phyloP scores from a whole-genome alignment of 2,329 filamentous ascomycete species.

The Tricladium varicosporioides region DNA sequence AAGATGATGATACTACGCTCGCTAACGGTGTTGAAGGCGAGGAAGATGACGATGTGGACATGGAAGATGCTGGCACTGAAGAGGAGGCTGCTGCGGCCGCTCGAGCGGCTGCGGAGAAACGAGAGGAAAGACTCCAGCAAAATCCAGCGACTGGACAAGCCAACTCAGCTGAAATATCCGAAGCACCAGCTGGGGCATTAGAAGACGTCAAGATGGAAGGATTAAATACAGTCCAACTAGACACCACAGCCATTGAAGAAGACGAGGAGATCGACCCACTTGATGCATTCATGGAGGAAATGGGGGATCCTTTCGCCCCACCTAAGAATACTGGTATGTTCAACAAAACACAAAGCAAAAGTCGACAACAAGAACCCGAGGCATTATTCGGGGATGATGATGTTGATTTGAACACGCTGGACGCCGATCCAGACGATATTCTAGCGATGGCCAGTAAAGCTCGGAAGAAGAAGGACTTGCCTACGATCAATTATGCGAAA shows the following conservation, averaged over 20 bases:
- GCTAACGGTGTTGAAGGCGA: slow-evolving; percentile 61
- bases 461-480: slow-evolving; percentile 95
- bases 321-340: slow-evolving; percentile 35
- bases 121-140: slow-evolving; percentile 63
- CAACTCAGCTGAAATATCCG: slow-evolving; percentile 43
- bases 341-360: slow-evolving; percentile 37
- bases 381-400: slow-evolving; percentile 90
- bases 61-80: slow-evolving; percentile 76
- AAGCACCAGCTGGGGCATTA: slow-evolving; percentile 39
- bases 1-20: slow-evolving; percentile 51
- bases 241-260: slow-evolving; percentile 42
- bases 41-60: slow-evolving; percentile 67
- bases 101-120: slow-evolving; percentile 79
- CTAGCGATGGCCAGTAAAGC: slow-evolving; percentile 56
- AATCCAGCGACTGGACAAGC: slow-evolving; percentile 34
- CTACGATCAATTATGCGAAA: slow-evolving; percentile 81
- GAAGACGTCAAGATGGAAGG: slow-evolving; percentile 37
- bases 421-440: slow-evolving; percentile 62
- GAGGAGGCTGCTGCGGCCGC: slow-evolving; percentile 86
- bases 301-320: slow-evolving; percentile 49
- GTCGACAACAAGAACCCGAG: slow-evolving; percentile 67
- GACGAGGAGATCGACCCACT: slow-evolving; percentile 83
- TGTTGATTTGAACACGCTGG: slow-evolving; percentile 59
- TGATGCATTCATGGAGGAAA: slow-evolving; percentile 87
- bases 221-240: slow-evolving; percentile 19